phyloP scores from a whole-genome alignment of 2,329 filamentous ascomycete species.

The Cercospora janseana region DNA sequence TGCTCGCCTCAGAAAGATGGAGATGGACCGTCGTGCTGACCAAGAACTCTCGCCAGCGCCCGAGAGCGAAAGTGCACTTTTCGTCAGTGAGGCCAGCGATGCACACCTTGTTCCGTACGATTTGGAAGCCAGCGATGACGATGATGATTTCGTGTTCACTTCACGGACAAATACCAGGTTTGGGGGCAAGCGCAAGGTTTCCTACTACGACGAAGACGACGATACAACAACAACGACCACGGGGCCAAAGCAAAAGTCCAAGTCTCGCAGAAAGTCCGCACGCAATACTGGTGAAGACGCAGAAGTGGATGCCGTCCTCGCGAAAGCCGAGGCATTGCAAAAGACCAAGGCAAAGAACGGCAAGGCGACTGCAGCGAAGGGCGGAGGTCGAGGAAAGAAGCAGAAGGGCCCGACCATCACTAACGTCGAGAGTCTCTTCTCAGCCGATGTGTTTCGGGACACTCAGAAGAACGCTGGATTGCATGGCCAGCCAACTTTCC shows the following conservation, averaged over 20 bases:
- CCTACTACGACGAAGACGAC: conserved; percentile 6
- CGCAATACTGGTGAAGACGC: background rate
- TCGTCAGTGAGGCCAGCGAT: conserved; percentile 13
- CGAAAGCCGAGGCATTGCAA: conserved; percentile 10
- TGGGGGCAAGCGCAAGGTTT: conserved; percentile 11
- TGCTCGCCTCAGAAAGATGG: conserved; percentile 19
- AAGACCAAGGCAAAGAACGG: conserved; percentile 16
- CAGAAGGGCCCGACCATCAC: conserved; percentile 13
- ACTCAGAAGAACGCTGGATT: conserved; percentile 21
- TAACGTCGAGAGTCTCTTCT: conserved; percentile 23
- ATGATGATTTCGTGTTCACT: background rate
- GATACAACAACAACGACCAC: background rate
- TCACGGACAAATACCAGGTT: background rate
- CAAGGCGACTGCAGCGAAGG: conserved; percentile 12
- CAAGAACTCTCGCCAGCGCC: conserved; percentile 9
- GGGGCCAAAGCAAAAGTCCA: background rate
- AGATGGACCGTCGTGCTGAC: conserved; percentile 22
- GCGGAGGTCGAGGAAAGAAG: background rate
- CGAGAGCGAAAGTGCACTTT: conserved; percentile 17
- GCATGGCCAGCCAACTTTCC: conserved; percentile 27
- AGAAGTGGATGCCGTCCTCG: conserved; percentile 18
- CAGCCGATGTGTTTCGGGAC: conserved; percentile 31
- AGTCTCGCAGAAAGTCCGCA: background rate
- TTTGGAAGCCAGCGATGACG: conserved; percentile 6
- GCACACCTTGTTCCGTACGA: background rate